These are phyloP conservation scores for Candida insectalens DNA, from an alignment of 805 yeast species.

Conservation along the genomic window DNA sequence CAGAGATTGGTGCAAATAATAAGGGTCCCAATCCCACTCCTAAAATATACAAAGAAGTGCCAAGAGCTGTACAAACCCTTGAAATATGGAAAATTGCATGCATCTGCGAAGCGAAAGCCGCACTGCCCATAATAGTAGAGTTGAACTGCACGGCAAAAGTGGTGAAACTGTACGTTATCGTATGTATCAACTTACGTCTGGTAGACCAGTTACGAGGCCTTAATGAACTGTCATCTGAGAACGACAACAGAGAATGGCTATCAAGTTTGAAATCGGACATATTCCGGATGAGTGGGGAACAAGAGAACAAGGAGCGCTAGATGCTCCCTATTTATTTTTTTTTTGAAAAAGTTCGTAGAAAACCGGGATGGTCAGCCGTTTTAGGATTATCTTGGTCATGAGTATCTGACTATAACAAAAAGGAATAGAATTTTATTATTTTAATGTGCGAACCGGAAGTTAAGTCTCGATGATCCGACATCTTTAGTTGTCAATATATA, in stretches of 20 bases:
- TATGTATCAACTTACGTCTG: conserved; percentile 26
- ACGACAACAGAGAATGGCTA: neutral
- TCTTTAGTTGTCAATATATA: conserved; percentile 39
- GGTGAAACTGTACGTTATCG: conserved; percentile 28
- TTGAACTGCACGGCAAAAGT: conserved; percentile 39
- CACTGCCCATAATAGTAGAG: conserved; percentile 39
- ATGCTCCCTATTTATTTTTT: too few relatives aligned
- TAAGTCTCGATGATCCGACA: conserved; percentile 50
- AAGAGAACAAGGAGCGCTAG: too few relatives aligned
- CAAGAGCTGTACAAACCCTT: conserved; percentile 36
- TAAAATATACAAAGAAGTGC: conserved; percentile 48
- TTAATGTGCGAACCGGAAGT: conserved; percentile 25
- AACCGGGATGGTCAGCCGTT: too few relatives aligned
- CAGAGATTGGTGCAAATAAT: conserved; percentile 54
- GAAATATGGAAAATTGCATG: conserved; percentile 29
- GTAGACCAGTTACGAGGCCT: conserved; percentile 28
- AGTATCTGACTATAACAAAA: too few relatives aligned
- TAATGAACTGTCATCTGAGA: conserved; percentile 9
- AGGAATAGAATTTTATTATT: too few relatives aligned
- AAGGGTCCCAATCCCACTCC: conserved; percentile 66
- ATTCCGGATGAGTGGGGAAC: too few relatives aligned
- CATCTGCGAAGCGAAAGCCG: conserved; percentile 18
- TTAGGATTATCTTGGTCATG: too few relatives aligned
- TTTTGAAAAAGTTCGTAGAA: too few relatives aligned
- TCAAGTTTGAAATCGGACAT: neutral